Evolutionary conservation across 2,329 filamentous ascomycete genomes (phyloP), one percentile per base, ranked within the genome.

Genomic region (Aquanectria penicillioides): DNA sequence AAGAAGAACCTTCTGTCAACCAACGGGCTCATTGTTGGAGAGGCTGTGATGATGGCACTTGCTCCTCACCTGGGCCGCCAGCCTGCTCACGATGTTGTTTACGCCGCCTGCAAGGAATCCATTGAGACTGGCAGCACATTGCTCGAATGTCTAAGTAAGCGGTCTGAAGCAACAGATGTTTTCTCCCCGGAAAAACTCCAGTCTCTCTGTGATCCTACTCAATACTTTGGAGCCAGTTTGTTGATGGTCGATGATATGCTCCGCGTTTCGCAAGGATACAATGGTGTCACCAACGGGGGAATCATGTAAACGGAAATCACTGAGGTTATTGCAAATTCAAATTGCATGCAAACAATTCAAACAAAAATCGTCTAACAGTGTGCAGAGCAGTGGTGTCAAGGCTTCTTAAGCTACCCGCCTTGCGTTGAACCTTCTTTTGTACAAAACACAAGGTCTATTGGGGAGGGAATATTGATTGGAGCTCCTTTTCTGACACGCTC

Each of bases 41-140:
- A 86, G 71, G 83, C 84, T 2, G 81, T 86, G n/a, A 86, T 86
- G 83, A 86, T 86, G 84, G 80, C 77, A 2, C 74, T 86, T 46
- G 84, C 83, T n/a, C 76, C 78, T 13, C 73, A 80, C 69, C 72
- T 83, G 34, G 83, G 84, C 8, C 74, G 84, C 12, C 81, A 83
- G 57, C 74, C 78, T 15, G 83, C 83, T 2, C 84, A 86, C 68
- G 83, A 86, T 63, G 74, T 84, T 31, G 83, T 86, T 2, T 86
- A 86, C 44, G 78, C 80, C 59, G 82, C 82, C 2, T 87, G 84
- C 34, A 58, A 60, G 4, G 34, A 28, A 8, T 31, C 64, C 1
- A 63, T 61, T 5, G 64, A 66, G 29, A 56, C 31, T 6, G 50
- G 55, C 8, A 15, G 23, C 2, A 36, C 58, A 6, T 29, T 63